These are phyloP conservation scores for Chaetothyriales sp. DNA, from an alignment of 2,329 filamentous ascomycete genomes.

Conservation along the genomic window DNA sequence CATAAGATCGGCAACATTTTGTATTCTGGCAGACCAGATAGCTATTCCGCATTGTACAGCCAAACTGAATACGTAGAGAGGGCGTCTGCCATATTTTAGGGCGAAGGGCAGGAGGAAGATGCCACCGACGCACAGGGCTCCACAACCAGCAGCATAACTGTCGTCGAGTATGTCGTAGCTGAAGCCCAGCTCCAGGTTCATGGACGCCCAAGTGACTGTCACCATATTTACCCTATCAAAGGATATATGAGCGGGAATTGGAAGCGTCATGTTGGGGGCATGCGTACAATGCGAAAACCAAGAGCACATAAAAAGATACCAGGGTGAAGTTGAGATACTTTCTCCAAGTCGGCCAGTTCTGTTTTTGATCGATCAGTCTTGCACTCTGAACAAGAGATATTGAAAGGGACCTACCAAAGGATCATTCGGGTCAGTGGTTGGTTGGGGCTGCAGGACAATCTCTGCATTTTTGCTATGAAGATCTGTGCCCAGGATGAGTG, in stretches of 20 bases:
- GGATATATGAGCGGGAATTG: neutral
- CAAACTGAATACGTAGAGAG: slow-evolving; percentile 33
- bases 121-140: slow-evolving; percentile 29
- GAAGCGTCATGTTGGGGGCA: neutral
- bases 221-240: slow-evolving; percentile 24
- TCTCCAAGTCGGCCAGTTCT: slow-evolving; percentile 33
- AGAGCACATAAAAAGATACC: slow-evolving; percentile 29
- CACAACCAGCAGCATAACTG: slow-evolving; percentile 33
- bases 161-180: slow-evolving; percentile 31
- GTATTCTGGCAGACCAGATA: slow-evolving; percentile 34
- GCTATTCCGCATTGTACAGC: slow-evolving; percentile 24
- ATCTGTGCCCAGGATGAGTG: neutral
- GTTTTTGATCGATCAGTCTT: slow-evolving; percentile 7
- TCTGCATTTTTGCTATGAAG: neutral
- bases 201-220: slow-evolving; percentile 30
- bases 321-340: slow-evolving; percentile 32
- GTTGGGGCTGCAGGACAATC: slow-evolving; percentile 25
- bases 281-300: slow-evolving; percentile 28
- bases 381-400: slow-evolving; percentile 23
- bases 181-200: slow-evolving; percentile 32
- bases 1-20: slow-evolving; percentile 32
- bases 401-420: slow-evolving; percentile 24
- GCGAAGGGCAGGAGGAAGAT: slow-evolving; percentile 34
- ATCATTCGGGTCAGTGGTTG: slow-evolving; percentile 27
- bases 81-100: slow-evolving; percentile 34